Percentiles rank a stretch among this genome's conserved stretches.
These are phyloP conservation scores for Malassezia arunalokei DNA, from an alignment of 1,284 basidiomycete species.

Conservation along the genomic window DNA sequence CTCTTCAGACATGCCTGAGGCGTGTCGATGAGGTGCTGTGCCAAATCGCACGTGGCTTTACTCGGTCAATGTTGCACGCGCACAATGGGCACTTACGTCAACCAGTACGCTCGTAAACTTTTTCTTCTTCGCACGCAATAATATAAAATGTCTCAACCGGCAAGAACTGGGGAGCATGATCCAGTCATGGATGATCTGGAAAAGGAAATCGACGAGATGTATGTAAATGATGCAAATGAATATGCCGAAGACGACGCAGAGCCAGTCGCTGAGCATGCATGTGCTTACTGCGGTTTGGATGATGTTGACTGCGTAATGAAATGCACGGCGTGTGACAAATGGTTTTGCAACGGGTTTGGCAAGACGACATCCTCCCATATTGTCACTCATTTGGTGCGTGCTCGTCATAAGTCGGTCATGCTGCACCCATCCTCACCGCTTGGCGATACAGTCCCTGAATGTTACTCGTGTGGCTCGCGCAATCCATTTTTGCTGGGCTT, in stretches of 20 bases:
- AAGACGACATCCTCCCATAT: conserved; percentile 90
- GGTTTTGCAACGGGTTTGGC: conserved; percentile 90
- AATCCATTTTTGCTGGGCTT: conserved; percentile 99
- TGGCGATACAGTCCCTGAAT: conserved; percentile 90
- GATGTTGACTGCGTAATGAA: conserved; percentile 93
- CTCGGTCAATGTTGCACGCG: too few species aligned
- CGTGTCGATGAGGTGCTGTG: too few species aligned
- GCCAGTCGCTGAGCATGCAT: conserved; percentile 47
- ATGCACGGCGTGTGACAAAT: conserved; percentile 87
- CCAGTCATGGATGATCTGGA: too few species aligned
- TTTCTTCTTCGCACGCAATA: too few species aligned
- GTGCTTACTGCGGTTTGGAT: conserved; percentile 85
- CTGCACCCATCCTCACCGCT: conserved; percentile 87
- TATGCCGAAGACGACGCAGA: conserved; percentile 49
- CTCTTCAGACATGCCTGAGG: too few species aligned
- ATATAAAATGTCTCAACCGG: too few species aligned
- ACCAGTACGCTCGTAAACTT: too few species aligned
- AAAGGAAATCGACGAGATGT: not conserved
- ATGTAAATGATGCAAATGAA: not conserved
- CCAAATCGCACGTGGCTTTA: too few species aligned
- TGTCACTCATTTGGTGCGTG: conserved; percentile 94
- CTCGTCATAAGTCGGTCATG: conserved; percentile 97
- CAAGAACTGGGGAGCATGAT: too few species aligned
- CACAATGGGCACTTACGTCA: too few species aligned
- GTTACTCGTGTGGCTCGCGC: conserved; percentile 97